Conservation (phyloP, 768 basidiomycete genomes). For the Boletus pseudo-olivaceus region DNA sequence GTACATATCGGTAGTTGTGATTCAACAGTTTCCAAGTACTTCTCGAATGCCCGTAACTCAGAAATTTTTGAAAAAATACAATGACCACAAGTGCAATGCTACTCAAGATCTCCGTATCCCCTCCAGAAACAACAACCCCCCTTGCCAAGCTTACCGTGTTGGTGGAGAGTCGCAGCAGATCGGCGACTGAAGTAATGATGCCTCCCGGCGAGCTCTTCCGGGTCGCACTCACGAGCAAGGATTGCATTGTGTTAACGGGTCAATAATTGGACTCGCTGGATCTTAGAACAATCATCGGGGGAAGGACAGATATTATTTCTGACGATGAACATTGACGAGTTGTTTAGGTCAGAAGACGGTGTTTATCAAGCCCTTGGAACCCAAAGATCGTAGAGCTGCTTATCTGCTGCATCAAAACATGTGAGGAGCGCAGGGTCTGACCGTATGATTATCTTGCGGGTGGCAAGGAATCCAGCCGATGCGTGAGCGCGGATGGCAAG, state of each 20-base stretch:
- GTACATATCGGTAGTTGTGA: too few relatives aligned
- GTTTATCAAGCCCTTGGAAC: constrained; percentile 39
- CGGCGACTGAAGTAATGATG: not conserved
- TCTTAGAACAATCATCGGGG: not conserved
- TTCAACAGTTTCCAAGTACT: too few relatives aligned
- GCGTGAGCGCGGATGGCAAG: constrained; percentile 16
- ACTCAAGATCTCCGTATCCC: not conserved
- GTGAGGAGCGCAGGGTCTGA: constrained; percentile 65
- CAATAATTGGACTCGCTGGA: not conserved
- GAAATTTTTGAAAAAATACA: not conserved
- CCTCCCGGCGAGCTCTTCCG: not conserved
- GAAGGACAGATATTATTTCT: not conserved
- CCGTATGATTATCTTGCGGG: constrained; percentile 47
- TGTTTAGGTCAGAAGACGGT: not conserved
- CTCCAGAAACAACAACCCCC: not conserved
- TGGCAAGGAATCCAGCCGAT: constrained; percentile 23
- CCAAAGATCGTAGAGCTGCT: constrained; percentile 77
- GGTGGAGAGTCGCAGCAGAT: not conserved
- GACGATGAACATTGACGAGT: not conserved
- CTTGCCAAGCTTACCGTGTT: not conserved
- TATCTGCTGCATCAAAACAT: constrained; percentile 73
- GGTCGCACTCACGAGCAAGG: not conserved
- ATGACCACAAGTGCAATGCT: not conserved
- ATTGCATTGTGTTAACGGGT: not conserved
- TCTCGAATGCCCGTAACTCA: too few relatives aligned